Conservation (phyloP, 129 eudicot species). For the Flaveria robusta region DNA sequence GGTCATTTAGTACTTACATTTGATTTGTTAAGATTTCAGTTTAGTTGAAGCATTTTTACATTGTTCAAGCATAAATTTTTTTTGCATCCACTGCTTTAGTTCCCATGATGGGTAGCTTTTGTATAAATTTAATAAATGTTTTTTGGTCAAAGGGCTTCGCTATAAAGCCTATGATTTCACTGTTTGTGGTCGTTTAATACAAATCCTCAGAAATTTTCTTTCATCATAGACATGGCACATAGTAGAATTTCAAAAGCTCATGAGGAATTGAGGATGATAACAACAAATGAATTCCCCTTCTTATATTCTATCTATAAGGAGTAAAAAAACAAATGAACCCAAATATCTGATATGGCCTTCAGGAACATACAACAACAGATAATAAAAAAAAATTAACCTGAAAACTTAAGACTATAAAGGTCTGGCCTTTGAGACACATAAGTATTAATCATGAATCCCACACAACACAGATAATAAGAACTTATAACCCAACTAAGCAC, state of each 20-base stretch:
- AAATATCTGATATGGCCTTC: too few species aligned
- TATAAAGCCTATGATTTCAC: too few species aligned
- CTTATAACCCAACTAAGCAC: background rate
- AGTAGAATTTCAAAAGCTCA: background rate
- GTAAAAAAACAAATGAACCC: too few species aligned
- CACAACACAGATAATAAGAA: background rate
- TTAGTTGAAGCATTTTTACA: background rate
- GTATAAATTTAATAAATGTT: background rate
- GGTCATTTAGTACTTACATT: background rate
- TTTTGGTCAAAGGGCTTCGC: background rate
- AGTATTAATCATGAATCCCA: background rate
- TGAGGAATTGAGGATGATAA: too few species aligned
- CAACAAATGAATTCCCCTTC: background rate
- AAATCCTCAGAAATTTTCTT: background rate
- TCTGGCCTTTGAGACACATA: too few species aligned
- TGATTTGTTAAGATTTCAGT: background rate
- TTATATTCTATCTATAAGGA: background rate
- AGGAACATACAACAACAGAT: too few species aligned
- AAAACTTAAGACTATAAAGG: too few species aligned
- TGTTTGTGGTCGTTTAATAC: background rate
- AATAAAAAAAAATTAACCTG: background rate
- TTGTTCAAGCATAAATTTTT: background rate
- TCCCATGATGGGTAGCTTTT: background rate
- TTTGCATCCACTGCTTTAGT: background rate
- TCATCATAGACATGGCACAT: background rate